These are phyloP conservation scores for Tanacetum coccineum DNA, from an alignment of 129 eudicot genomes.

Conservation along the genomic window DNA sequence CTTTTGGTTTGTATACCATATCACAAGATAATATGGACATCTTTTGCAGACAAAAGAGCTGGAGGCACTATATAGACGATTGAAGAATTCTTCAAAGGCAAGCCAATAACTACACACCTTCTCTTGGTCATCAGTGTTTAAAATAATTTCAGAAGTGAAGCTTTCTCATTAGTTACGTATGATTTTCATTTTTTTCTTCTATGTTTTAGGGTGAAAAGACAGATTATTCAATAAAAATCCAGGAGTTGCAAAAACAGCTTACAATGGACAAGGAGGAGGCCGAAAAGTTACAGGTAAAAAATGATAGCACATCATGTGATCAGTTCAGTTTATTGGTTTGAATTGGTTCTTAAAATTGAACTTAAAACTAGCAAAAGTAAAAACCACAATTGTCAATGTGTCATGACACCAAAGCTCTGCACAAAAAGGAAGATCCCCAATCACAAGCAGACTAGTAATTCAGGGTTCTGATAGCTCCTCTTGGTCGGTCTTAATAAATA, in stretches of 20 bases:
- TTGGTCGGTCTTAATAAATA: too few relatives aligned
- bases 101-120: constrained; percentile 14
- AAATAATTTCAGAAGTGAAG: not conserved
- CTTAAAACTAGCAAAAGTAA: not conserved
- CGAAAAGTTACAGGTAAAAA: constrained; percentile 72
- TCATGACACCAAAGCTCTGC: too few relatives aligned
- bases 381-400: too few relatives aligned
- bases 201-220: constrained; percentile 71
- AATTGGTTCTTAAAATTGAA: not conserved
- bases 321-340: not conserved
- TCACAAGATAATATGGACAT: constrained; percentile 7
- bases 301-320: constrained; percentile 4
- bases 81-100: constrained; percentile 83
- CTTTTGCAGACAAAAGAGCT: constrained; percentile 68
- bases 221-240: constrained; percentile 84
- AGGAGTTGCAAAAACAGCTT: constrained; percentile 90
- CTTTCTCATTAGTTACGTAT: not conserved
- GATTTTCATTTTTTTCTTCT: constrained; percentile 16
- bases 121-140: constrained; percentile 1
- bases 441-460: too few relatives aligned
- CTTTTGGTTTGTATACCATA: constrained; percentile 4
- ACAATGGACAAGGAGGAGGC: constrained; percentile 91
- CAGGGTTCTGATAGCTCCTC: too few relatives aligned
- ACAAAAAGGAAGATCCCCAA: too few relatives aligned
- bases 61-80: constrained; percentile 82